A percentile compares a stretch with the other conserved stretches of the same genome.
These are phyloP conservation scores for Botrytis cinerea DNA, from an alignment of 2,329 filamentous ascomycete species.

Conservation along the genomic window DNA sequence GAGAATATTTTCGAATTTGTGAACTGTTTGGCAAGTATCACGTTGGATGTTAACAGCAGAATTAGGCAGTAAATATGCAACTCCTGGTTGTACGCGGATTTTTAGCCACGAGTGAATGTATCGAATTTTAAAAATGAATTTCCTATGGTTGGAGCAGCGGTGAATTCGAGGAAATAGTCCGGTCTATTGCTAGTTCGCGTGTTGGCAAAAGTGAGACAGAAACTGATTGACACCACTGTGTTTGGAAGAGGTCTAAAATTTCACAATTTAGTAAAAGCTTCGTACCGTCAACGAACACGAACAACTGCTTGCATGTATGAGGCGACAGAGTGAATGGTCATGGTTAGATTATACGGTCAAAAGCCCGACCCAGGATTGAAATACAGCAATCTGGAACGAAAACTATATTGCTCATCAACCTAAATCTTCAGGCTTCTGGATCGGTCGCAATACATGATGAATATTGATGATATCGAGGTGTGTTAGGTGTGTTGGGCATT, in stretches of 20 bases:
- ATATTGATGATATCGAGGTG: slow-evolving; percentile 5
- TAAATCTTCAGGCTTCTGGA: not conserved
- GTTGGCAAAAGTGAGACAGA: slow-evolving; percentile 7
- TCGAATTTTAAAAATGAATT: not conserved
- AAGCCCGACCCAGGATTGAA: not conserved
- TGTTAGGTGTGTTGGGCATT: not conserved
- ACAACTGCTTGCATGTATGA: not conserved
- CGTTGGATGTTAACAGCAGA: not conserved
- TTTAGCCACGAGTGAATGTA: not conserved
- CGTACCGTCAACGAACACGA: not conserved
- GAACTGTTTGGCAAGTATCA: not conserved
- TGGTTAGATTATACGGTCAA: not conserved
- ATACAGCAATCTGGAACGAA: not conserved
- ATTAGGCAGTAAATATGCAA: not conserved
- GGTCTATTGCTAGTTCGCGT: not conserved
- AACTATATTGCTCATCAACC: not conserved
- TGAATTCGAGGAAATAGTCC: not conserved
- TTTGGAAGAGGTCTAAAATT: not conserved
- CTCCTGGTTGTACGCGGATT: not conserved
- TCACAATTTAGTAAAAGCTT: slow-evolving; percentile 1
- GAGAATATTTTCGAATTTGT: not conserved
- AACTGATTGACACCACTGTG: not conserved
- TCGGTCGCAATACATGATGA: not conserved
- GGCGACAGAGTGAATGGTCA: not conserved
- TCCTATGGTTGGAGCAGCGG: not conserved